Evolutionary conservation across 164 flowering plant species (phyloP), one percentile per base, ranked within the genome.

Genomic region (Berberis thunbergii): DNA sequence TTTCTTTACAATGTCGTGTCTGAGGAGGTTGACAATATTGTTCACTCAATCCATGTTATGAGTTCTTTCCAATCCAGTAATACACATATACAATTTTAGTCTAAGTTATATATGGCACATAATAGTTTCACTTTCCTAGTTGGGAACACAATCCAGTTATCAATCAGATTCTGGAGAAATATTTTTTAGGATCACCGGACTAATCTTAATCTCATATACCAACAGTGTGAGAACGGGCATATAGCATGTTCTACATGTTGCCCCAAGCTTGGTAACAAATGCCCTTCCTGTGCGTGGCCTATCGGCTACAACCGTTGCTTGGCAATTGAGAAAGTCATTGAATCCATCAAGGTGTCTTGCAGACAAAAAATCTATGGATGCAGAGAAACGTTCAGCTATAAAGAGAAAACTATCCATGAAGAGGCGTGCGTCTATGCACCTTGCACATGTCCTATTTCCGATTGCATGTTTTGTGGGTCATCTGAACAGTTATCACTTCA

Each of bases 171-270:
- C 26, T 26, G 26, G 26, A 26, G 26, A 26, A 26, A 26, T 26
- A 26, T 26, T 26, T 26, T 26, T 26, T 26, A 26, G 26, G 26
- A 26, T 26, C 26, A 26, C 26, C 26, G 26, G 26, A 26, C 26
- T 26, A 26, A 26, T 26, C 26, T 26, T 26, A 26, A 26, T 26
- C 26, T 26, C 26, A 26, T 26, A 26, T 26, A 26, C 26, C 26
- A 26, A 26, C 75, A 89, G 98, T 91, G 98, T 68, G 83, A 81
- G 57, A 91, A 84, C 72, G 98, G 98, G 43, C 96, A 88, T 68
- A 72, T 79, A 59, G 86, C 92, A 53, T 91, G 98, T 68, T 74
- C 83, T 13, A 60, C 78, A 41, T 91, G 98, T 82, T 86, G 92
- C 75, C 63, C 54, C 62, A 79, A 77, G 67, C 68, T 84, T 43